phyloP scores from a whole-genome alignment of 495 filamentous ascomycete genomes.

The Lasiosphaeriaceae sp. region DNA sequence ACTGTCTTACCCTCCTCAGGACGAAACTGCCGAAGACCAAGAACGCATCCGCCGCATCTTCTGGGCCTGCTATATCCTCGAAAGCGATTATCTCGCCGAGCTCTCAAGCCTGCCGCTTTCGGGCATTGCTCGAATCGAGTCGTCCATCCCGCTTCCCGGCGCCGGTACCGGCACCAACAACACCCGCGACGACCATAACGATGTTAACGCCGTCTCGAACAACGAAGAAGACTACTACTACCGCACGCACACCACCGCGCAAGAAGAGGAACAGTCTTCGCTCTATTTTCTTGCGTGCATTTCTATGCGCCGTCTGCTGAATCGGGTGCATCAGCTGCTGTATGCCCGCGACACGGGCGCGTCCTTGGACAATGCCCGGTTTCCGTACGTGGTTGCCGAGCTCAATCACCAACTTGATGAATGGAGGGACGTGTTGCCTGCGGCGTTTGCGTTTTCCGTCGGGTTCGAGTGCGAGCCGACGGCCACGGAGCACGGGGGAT shows the following conservation, averaged over 20 bases:
- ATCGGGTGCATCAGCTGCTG: slow-evolving; percentile 23
- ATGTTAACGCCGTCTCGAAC: background rate
- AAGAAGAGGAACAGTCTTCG: slow-evolving; percentile 21
- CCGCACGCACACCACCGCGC: slow-evolving; percentile 16
- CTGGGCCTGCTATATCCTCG: slow-evolving; percentile 48
- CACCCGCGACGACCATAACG: no score
- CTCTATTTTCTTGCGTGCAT: slow-evolving; percentile 28
- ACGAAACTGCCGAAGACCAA: slow-evolving; percentile 25
- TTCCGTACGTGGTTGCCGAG: slow-evolving; percentile 38
- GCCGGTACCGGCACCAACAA: background rate
- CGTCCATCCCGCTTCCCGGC: slow-evolving; percentile 36
- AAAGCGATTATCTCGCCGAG: slow-evolving; percentile 36
- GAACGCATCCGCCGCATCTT: slow-evolving; percentile 46
- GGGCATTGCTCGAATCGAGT: slow-evolving; percentile 43
- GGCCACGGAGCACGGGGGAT: slow-evolving; percentile 31
- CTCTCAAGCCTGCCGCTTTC: slow-evolving; percentile 40
- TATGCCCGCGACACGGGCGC: slow-evolving; percentile 25
- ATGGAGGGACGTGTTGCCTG: slow-evolving; percentile 41
- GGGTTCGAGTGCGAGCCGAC: slow-evolving; percentile 18
- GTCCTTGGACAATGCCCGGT: slow-evolving; percentile 32
- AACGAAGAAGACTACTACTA: slow-evolving; percentile 4
- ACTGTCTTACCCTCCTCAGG: slow-evolving; percentile 23
- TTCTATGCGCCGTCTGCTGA: slow-evolving; percentile 24
- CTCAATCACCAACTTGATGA: slow-evolving; percentile 42
- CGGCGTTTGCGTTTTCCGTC: slow-evolving; percentile 34